Conservation (phyloP, 148 eudicot genomes). For the Rhododendron griersonianum region DNA sequence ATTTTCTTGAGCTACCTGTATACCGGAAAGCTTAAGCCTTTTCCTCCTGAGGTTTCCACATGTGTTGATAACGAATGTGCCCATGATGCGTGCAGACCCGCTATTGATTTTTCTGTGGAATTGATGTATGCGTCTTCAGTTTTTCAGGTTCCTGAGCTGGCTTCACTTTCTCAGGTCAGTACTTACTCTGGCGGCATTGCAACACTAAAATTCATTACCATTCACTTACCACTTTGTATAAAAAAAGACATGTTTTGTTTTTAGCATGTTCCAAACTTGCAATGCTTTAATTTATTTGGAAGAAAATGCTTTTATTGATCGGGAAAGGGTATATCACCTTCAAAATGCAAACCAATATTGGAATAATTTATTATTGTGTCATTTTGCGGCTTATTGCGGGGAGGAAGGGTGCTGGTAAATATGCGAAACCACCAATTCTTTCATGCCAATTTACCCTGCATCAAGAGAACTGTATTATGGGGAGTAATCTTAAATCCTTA, state of each 20-base stretch:
- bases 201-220: neutral
- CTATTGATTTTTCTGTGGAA: conserved; percentile 36
- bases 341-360: neutral
- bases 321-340: too few relatives aligned
- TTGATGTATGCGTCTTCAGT: conserved; percentile 46
- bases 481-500: neutral
- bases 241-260: neutral
- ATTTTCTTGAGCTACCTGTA: conserved; percentile 42
- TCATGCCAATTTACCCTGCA: neutral
- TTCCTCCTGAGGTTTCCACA: conserved; percentile 39
- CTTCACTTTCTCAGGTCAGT: conserved; percentile 45
- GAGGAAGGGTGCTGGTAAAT: neutral
- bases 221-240: neutral
- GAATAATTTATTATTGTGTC: neutral
- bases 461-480: neutral
- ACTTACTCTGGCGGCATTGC: neutral
- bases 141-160: conserved; percentile 44
- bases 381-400: neutral
- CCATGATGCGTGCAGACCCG: conserved; percentile 49
- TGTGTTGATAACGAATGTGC: conserved; percentile 41
- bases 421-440: neutral
- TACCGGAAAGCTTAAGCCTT: conserved; percentile 40
- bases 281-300: neutral
- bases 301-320: neutral
- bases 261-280: neutral